These are phyloP conservation scores for Fonsecaea pedrosoi DNA, from an alignment of 2,329 filamentous ascomycete species.

Conservation along the genomic window DNA sequence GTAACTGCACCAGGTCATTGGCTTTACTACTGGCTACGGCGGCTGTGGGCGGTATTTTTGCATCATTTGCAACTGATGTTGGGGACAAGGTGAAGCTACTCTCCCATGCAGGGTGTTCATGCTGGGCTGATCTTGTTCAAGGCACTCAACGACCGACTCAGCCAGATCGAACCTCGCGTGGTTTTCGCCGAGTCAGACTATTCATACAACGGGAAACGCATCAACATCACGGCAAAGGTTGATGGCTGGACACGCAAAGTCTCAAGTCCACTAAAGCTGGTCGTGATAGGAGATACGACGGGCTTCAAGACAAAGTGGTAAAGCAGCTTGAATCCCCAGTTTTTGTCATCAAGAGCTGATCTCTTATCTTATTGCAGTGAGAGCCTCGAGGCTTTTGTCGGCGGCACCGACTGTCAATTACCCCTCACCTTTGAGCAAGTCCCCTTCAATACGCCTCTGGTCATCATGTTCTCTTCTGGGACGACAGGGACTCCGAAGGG, in stretches of 20 bases:
- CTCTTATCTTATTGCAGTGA: neutral
- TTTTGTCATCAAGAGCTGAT: neutral
- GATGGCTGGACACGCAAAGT: neutral
- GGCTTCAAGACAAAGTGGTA: neutral
- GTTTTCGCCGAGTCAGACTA: conserved; percentile 11
- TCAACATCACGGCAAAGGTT: neutral
- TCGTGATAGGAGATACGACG: conserved; percentile 4
- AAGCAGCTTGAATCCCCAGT: neutral
- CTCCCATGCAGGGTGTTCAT: neutral
- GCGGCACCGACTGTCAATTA: neutral
- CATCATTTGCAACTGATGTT: conserved; percentile 21
- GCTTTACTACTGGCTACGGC: conserved; percentile 16
- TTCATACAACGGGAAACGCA: conserved; percentile 13
- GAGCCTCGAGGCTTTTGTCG: conserved; percentile 1
- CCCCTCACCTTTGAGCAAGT: conserved; percentile 63
- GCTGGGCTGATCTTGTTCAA: neutral
- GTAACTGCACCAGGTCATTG: conserved; percentile 6
- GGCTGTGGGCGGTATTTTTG: conserved; percentile 15
- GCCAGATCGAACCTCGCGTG: conserved; percentile 5
- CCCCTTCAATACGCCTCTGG: conserved; percentile 73
- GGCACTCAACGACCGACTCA: conserved; percentile 11
- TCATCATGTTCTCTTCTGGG: conserved; percentile 55
- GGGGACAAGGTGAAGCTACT: conserved; percentile 10
- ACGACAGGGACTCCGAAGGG: conserved; percentile 68
- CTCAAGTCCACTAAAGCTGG: neutral